Conservation (phyloP, 257 asterid genomes). For the Striga asiatica region DNA sequence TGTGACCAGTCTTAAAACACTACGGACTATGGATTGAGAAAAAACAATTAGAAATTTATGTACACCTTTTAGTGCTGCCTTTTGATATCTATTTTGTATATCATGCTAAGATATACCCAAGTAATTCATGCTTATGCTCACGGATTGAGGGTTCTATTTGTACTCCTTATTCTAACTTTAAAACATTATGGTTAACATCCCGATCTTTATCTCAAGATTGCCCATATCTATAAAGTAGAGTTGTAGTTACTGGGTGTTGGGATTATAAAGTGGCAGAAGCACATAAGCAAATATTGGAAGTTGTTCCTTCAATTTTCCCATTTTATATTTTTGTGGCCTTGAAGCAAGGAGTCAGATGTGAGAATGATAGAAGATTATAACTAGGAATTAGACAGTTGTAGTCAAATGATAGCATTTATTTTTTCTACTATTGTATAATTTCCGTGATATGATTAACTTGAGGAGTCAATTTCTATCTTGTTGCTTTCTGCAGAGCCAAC, state of each 20-base stretch:
- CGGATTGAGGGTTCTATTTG: not conserved
- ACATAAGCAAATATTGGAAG: not conserved
- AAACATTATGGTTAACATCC: not conserved
- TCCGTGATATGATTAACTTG: not conserved
- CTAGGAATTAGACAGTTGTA: not conserved
- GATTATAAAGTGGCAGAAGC: not conserved
- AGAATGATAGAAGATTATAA: not conserved
- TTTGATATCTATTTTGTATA: not conserved
- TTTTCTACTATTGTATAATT: not conserved
- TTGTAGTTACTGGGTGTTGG: not conserved
- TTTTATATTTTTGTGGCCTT: not conserved
- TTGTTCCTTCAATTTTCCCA: not conserved
- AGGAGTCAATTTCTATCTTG: not conserved
- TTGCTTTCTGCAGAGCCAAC: slow-evolving; percentile 30
- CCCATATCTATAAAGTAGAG: not conserved
- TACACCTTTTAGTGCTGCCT: too few relatives aligned
- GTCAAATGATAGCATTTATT: not conserved
- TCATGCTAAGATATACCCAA: not conserved
- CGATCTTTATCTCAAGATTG: not conserved
- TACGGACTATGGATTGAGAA: too few relatives aligned
- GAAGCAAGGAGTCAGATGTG: not conserved
- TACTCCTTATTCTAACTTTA: not conserved
- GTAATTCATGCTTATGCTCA: not conserved
- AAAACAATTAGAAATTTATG: too few relatives aligned
- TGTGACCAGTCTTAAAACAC: too few relatives aligned